Conservation (phyloP, 192 early-diverging fungal genomes). For the Entomortierella parvispora region DNA sequence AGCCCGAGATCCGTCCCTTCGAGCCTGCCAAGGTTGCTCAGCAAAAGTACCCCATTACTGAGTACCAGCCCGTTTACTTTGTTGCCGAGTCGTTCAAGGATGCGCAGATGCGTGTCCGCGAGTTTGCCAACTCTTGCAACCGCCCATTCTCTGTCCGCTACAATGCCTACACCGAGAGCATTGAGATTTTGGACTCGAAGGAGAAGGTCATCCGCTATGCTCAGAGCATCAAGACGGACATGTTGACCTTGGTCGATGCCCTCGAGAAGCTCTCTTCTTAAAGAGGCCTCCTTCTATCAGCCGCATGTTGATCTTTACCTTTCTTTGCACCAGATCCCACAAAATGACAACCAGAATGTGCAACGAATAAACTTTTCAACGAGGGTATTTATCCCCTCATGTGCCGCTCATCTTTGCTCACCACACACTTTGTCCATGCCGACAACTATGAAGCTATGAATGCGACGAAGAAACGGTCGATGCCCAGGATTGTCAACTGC, state of each 20-base stretch:
- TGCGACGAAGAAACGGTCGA: too few species aligned
- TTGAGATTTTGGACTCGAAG: constrained; percentile 89
- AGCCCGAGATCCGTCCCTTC: constrained; percentile 84
- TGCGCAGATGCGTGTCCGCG: constrained; percentile 89
- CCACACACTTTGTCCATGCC: too few species aligned
- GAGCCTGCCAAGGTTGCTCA: constrained; percentile 80
- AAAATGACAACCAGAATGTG: background rate
- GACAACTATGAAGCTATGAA: too few species aligned
- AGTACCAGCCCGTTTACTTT: constrained; percentile 96
- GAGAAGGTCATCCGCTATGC: constrained; percentile 88
- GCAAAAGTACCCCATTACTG: constrained; percentile 88
- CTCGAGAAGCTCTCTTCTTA: constrained; percentile 63
- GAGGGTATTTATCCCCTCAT: too few species aligned
- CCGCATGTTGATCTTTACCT: background rate
- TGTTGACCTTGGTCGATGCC: constrained; percentile 78
- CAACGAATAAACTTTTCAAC: background rate
- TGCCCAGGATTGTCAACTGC: too few species aligned
- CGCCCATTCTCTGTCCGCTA: constrained; percentile 93
- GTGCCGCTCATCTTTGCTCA: too few species aligned
- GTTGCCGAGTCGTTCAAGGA: constrained; percentile 94
- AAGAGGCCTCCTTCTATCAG: background rate
- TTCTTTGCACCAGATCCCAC: background rate
- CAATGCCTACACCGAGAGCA: constrained; percentile 89
- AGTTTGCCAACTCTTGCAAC: constrained; percentile 78
- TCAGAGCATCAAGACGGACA: constrained; percentile 78